Evolutionary conservation across 2,329 filamentous ascomycete genomes (phyloP).

Genomic region (Diaporthe sp.): DNA sequence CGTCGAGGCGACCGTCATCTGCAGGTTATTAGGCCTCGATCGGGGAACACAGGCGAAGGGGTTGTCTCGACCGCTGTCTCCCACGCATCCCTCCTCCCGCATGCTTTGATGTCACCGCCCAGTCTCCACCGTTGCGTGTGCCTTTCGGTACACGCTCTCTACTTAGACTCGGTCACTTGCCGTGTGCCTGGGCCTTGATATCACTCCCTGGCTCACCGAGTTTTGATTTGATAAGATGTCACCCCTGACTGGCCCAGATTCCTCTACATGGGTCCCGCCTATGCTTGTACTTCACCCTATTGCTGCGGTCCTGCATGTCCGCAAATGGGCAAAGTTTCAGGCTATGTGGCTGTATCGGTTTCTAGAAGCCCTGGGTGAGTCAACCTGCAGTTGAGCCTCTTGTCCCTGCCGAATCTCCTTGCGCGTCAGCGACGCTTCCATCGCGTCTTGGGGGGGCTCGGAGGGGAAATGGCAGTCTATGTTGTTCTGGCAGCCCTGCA

Average conservation of each 20-base stretch:
- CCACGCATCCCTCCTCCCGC: neutral
- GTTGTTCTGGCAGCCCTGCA: constrained; percentile 23
- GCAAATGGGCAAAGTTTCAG: constrained; percentile 30
- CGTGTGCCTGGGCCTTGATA: neutral
- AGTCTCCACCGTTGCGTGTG: constrained; percentile 1
- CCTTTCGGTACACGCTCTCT: constrained; percentile 10
- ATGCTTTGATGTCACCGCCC: constrained; percentile 32
- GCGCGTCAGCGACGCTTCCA: constrained; percentile 15
- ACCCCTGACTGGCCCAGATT: constrained; percentile 13
- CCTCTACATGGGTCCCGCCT: constrained; percentile 31
- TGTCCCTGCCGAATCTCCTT: constrained; percentile 2
- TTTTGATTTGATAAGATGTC: constrained; percentile 14
- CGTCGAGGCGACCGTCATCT: constrained; percentile 23
- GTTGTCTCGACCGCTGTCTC: neutral
- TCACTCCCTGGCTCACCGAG: constrained; percentile 25
- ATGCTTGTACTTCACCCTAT: neutral
- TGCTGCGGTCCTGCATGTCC: constrained; percentile 9
- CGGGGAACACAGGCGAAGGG: constrained; percentile 10
- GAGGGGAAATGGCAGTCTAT: neutral
- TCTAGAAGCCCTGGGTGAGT: constrained; percentile 30
- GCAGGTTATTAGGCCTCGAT: constrained; percentile 28
- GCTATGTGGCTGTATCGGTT: constrained; percentile 20
- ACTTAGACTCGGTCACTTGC: neutral
- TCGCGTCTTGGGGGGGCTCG: constrained; percentile 5
- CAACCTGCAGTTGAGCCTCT: constrained; percentile 32